Evolutionary conservation across 306 rosid genomes (phyloP), one percentile per base, ranked within the genome.

Genomic region (Casuarina glauca): DNA sequence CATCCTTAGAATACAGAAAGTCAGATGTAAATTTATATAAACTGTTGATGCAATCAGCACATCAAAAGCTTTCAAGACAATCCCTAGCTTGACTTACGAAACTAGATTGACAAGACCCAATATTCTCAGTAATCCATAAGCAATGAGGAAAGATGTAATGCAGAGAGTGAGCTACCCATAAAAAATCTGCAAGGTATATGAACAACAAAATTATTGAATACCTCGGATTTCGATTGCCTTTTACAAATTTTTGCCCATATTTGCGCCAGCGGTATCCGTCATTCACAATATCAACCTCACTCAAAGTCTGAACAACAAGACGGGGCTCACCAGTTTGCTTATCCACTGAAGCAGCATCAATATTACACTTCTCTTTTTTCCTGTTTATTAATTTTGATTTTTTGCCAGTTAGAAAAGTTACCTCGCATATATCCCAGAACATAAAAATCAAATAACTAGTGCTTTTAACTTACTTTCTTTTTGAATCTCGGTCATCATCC

Each of bases 191-290:
- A 36, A 35, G 58, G 38, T n/a, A 53, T 38, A 63, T 64, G 45
- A 68, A 74, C 71, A 77, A 71, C 73, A 51, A 84, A 83, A 78
- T 74, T 63, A 73, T 52, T 68, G 32, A 76, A 63, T 88, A 92
- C 98, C 97, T 89, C 48, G 94, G 98, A 78, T 94, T 87, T 78
- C 90, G 74, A 83, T 89, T 94, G 79, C 97, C 96, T 82, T 92
- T 94, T 42, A 92, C 96, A 53, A 89, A 73, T 79, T 94, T 94
- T 85, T 92, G 98, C 79, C 98, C 98, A 20, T 94, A 94, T 87
- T 94, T 94, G 73, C 97, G 94, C 98, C 98, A 94, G 75, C 97
- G 91, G 82, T 87, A 87, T 74, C 98, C 98, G 70, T 94, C 98
- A 78, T 85, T 87, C 69, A 94, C 90, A 73, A 87, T 74, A 86